These are phyloP conservation scores for Kodamaea restingae DNA, from an alignment of 805 yeast species.

Conservation along the genomic window DNA sequence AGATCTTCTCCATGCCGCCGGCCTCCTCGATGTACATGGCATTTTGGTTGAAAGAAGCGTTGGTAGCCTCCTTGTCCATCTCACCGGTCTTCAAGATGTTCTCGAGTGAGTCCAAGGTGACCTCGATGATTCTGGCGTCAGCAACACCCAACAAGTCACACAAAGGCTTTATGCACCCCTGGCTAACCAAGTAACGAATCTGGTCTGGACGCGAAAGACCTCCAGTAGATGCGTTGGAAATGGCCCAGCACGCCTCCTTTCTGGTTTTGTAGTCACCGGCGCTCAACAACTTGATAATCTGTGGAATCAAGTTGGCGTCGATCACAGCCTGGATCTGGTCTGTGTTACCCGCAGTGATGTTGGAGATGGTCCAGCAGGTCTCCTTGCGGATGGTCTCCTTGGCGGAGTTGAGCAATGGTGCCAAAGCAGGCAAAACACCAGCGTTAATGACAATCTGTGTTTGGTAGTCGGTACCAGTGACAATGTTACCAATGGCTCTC, in stretches of 20 bases:
- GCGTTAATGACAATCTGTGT: slow-evolving; percentile 92
- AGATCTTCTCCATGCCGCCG: slow-evolving; percentile 96
- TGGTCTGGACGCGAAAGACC: slow-evolving; percentile 90
- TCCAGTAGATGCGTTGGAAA: slow-evolving; percentile 95
- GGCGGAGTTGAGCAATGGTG: slow-evolving; percentile 72
- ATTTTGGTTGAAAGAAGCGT: slow-evolving; percentile 70
- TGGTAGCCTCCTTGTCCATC: slow-evolving; percentile 75
- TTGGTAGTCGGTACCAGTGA: slow-evolving; percentile 93
- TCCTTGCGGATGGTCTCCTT: slow-evolving; percentile 94
- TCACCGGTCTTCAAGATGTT: slow-evolving; percentile 94
- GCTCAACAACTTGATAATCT: slow-evolving; percentile 70
- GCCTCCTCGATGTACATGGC: slow-evolving; percentile 95
- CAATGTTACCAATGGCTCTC: slow-evolving; percentile 96
- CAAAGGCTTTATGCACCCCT: slow-evolving; percentile 95
- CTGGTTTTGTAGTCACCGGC: slow-evolving; percentile 92
- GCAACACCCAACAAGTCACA: slow-evolving; percentile 88
- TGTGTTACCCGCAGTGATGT: slow-evolving; percentile 95
- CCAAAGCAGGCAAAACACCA: slow-evolving; percentile 84
- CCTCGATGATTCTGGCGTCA: slow-evolving; percentile 89
- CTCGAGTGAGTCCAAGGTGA: slow-evolving; percentile 91
- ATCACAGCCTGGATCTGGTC: slow-evolving; percentile 97
- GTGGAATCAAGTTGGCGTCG: slow-evolving; percentile 91
- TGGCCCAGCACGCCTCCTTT: slow-evolving; percentile 99
- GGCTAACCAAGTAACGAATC: slow-evolving; percentile 85
- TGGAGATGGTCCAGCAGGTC: slow-evolving; percentile 98